Base-by-base conservation (phyloP, 2,329 filamentous ascomycete species). In the Penicillium sclerotiorum region DNA sequence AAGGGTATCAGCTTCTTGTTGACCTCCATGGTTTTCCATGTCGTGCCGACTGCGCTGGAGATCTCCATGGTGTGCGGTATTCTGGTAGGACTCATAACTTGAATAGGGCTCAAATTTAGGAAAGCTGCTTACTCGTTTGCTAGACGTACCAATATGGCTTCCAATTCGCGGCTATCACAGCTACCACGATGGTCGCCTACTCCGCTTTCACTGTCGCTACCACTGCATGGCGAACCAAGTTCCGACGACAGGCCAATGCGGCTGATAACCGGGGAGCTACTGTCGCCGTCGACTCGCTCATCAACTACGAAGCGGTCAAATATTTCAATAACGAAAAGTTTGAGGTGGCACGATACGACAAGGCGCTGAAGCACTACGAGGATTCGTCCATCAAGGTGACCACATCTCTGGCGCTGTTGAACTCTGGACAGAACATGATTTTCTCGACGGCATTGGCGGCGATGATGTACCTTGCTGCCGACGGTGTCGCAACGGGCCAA, bases 261-360 rank as follows among this genome's bases (percentile, higher is more conserved):
- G 95, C 94, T 0, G 95, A 99, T 63, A 99, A 97, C 73, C 90
- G 86, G 67, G 94, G 90, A 0, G 95, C 93, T 1, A 97, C 93
- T 0, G 90, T 97, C 7, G 93, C 93, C 0, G 92, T 97, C 1
- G 94, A 99, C 73, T 96, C 92, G 1, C 77, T 99, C 43, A 96
- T 99, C 78, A 99, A 99, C 75, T 99, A 96, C 66, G 94, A 99
- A 73, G 93, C 95, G 12, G 94, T 99, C 67, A 99, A 99, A 74
- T 96, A 97, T 76, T 99, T 97, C 77, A 99, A 99, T 77, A 99
- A 99, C 65, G 95, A 99, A 67, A 90, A 88, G 58, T 97, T 91
- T 59, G 94, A 99, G 74, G 90, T 96, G 36, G 81, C 83, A 25
- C 84, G 94, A 35, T 99, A 99, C 69, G 92, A 97, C 71, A 84